Base-by-base conservation (phyloP, 2,329 filamentous ascomycete species). In the Aspergillus tubingensis region DNA sequence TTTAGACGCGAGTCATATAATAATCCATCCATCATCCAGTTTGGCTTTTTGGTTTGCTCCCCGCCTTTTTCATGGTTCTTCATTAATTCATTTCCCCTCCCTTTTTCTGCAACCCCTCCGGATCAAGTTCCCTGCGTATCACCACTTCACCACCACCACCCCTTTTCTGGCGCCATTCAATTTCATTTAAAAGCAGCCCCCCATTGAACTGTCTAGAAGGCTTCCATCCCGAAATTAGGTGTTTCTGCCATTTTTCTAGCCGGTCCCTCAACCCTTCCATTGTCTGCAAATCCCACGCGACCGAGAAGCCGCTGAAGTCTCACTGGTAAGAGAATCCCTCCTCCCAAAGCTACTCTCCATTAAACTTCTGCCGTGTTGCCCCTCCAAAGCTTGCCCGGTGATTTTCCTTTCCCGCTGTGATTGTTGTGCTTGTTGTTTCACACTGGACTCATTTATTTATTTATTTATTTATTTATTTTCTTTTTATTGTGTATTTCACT, bases 331-430 rank as follows among this genome's bases (percentile, higher is more conserved):
- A 2, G 17, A 44, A 21, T 44, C 41, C 47, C 47, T 50, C 27
- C 15, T 50, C 47, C 15, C 27, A 50, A 50, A 36, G 47, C 44
- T 58, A 51, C 55, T 48, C 48, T 41, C 32, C 51, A 11, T n/a
- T 50, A 19, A 50, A 47, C 21, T 54, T 53, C 39, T 59, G 48
- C 53, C 32, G 41, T 48, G 44, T 60, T 60, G 55, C 58, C 62
- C 64, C 64, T 66, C 62, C 60, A 62, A 65, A 58, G 54, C 27
- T 49, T 47, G 50, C 41, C 52, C 32, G 32, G 32, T 36, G 32
- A 36, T 13, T 36, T 36, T 15, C 32, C 32, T 36, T 36, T 36
- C 32, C 39, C 19, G 44, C 58, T 51, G 49, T 36, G 11, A 36
- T 36, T 11, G 8, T 48, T 54, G 52, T 50, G 41, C 39, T 36